Evolutionary conservation across 225 moss, liverwort and hornwort genomes (phyloP).

Genomic region (Physcomitrellopsis africana): DNA sequence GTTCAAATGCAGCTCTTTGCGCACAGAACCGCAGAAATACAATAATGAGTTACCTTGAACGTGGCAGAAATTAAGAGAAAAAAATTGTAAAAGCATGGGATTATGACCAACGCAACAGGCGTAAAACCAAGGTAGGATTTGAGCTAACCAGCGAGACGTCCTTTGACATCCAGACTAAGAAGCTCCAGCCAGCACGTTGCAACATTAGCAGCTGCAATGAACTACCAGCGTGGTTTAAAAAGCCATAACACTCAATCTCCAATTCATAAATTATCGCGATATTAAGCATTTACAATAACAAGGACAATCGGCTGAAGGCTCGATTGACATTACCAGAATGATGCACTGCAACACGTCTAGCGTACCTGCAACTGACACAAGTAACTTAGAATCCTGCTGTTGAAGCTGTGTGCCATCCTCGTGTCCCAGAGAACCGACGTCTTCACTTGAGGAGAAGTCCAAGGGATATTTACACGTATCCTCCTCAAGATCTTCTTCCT

Average conservation of each 20-base stretch:
- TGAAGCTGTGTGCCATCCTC: slow-evolving; percentile 37
- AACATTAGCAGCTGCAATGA: slow-evolving; percentile 51
- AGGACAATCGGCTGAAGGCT: background rate
- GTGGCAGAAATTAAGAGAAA: too few relatives aligned
- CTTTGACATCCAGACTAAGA: slow-evolving; percentile 62
- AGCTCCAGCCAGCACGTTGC: slow-evolving; percentile 67
- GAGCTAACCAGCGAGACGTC: slow-evolving; percentile 57
- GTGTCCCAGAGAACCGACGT: slow-evolving; percentile 27
- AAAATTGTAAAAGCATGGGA: background rate
- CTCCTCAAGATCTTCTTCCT: slow-evolving; percentile 52
- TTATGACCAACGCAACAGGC: slow-evolving; percentile 10
- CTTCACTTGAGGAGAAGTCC: slow-evolving; percentile 38
- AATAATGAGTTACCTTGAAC: too few relatives aligned
- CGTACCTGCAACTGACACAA: slow-evolving; percentile 46
- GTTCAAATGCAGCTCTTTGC: too few relatives aligned
- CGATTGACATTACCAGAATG: background rate
- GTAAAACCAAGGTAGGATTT: background rate
- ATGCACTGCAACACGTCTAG: background rate
- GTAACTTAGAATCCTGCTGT: slow-evolving; percentile 37
- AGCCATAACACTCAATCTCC: background rate
- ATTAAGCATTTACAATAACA: background rate
- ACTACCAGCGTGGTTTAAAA: slow-evolving; percentile 10
- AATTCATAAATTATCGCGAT: background rate
- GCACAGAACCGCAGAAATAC: too few relatives aligned
- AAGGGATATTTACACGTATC: slow-evolving; percentile 39